These are phyloP conservation scores for Peterozyma xylosa DNA, from an alignment of 805 yeast species.

Conservation along the genomic window DNA sequence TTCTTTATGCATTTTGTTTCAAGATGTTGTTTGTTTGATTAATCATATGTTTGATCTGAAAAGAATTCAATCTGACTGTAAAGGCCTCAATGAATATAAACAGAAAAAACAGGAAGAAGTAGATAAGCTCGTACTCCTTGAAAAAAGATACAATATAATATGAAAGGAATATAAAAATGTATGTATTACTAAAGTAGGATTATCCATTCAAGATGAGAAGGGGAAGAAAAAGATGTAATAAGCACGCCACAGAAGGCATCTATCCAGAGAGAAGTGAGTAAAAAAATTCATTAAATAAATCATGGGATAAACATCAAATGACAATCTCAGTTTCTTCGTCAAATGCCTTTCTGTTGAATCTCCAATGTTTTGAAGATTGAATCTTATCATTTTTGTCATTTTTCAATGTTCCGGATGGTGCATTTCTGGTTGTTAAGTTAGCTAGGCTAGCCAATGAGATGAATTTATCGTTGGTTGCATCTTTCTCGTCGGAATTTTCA, in stretches of 20 bases:
- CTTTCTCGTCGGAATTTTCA: constrained; percentile 11
- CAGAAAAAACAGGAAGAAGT: background rate
- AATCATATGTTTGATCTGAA: no score
- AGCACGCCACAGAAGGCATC: no score
- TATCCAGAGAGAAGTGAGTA: background rate
- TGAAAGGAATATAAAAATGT: no score
- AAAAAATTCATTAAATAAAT: background rate
- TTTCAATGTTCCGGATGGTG: constrained; percentile 56
- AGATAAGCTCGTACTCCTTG: no score
- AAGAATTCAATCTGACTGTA: no score
- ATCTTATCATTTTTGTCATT: constrained; percentile 44
- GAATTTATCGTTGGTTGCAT: constrained; percentile 26
- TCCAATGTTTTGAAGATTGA: constrained; percentile 56
- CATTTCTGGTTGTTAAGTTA: constrained; percentile 52
- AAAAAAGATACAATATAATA: no score
- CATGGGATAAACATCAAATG: constrained; percentile 16
- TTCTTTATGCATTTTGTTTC: background rate
- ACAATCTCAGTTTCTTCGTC: constrained; percentile 51
- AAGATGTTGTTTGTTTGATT: no score
- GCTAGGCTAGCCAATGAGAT: constrained; percentile 36
- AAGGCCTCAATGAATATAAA: background rate
- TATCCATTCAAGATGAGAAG: no score
- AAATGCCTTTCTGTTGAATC: constrained; percentile 50
- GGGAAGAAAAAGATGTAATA: no score
- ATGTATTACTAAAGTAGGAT: no score